A percentile compares a stretch with the other conserved stretches of the same genome.
These are phyloP conservation scores for Coemansia sp. DNA, from an alignment of 192 early-diverging fungal genomes.

Conservation along the genomic window DNA sequence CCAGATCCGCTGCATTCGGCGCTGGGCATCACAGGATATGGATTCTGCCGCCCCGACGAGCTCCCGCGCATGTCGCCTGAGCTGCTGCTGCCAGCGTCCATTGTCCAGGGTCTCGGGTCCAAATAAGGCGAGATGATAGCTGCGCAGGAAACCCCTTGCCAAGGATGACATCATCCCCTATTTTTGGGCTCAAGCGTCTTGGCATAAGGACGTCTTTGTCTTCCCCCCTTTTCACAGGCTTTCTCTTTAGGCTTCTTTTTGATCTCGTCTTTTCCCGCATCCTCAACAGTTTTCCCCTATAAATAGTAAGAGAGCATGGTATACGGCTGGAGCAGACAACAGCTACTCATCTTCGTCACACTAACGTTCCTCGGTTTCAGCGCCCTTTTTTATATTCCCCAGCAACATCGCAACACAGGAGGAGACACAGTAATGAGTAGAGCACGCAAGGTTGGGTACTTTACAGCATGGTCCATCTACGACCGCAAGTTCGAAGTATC, in stretches of 20 bases:
- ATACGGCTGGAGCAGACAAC: slow-evolving; percentile 1
- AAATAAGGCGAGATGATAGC: too few species aligned
- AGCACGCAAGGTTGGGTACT: slow-evolving; percentile 55
- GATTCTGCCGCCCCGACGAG: slow-evolving; percentile 34
- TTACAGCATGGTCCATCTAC: slow-evolving; percentile 68
- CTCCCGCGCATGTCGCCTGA: slow-evolving; percentile 43
- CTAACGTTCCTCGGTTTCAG: slow-evolving; percentile 22
- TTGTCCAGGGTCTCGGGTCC: slow-evolving; percentile 13
- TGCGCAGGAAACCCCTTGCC: not conserved
- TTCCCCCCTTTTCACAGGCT: not conserved
- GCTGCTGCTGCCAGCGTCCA: slow-evolving; percentile 40
- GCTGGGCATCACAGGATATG: slow-evolving; percentile 44
- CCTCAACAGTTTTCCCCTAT: not conserved
- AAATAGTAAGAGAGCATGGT: not conserved
- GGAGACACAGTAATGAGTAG: slow-evolving; percentile 10
- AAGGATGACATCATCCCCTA: not conserved
- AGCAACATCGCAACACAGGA: not conserved
- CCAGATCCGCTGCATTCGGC: slow-evolving; percentile 53
- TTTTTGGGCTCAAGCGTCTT: not conserved
- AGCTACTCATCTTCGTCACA: slow-evolving; percentile 13
- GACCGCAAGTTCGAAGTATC: slow-evolving; percentile 64
- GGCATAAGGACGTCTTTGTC: not conserved
- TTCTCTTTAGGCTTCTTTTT: not conserved
- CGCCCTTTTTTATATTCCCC: slow-evolving; percentile 28
- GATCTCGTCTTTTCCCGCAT: not conserved